Evolutionary conservation across 2,329 filamentous ascomycete genomes (phyloP), one percentile per base, ranked within the genome.

Genomic region (Aspergillus niger): DNA sequence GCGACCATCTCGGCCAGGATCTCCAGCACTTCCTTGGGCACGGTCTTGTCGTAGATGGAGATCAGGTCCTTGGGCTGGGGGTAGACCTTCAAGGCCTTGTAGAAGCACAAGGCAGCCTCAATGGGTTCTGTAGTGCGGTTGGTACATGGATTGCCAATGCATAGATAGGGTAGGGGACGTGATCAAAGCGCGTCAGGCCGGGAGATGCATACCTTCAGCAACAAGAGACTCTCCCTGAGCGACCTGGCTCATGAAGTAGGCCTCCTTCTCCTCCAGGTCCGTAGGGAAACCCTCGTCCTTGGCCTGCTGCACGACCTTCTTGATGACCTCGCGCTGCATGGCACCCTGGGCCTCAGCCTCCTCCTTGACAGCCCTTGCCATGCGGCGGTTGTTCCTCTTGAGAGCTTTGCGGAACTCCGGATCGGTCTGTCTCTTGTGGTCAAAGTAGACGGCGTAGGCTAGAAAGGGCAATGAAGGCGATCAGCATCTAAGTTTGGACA

Each of bases 11-110:
- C 92, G 67, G 95, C 95, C 65, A 99, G 88, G 70, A 98, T 89
- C 78, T 99, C 94, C 70, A 99, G 88, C 71, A 98, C 91, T 64
- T 93, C 93, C 90, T 97, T 97, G 70, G 94, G 90, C 49, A 98
- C 93, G 32, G 95, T 98, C 86, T 96, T 97, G 79, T 99, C 95
- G 80, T 99, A 99, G 78, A 99, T 97, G 72, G 86, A 86, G 77
- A 99, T 97, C 71, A 99, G 83, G 74, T 98, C 95, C 70, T 89
- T 86, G 11, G 94, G 95, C 72, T 91, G 90, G 55, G 95, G 95
- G 81, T 99, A 99, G 70, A 98, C 95, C 86, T 99, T 99, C 68
- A 99, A 86, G 48, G 93, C 95, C 85, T 93, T 96, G 86, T 98
- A 99, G 82, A 99, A 99, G 78, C 91, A 92, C 63, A 98, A 82